These are phyloP conservation scores for Podaxis rugospora DNA, from an alignment of 768 basidiomycete species.

Conservation along the genomic window DNA sequence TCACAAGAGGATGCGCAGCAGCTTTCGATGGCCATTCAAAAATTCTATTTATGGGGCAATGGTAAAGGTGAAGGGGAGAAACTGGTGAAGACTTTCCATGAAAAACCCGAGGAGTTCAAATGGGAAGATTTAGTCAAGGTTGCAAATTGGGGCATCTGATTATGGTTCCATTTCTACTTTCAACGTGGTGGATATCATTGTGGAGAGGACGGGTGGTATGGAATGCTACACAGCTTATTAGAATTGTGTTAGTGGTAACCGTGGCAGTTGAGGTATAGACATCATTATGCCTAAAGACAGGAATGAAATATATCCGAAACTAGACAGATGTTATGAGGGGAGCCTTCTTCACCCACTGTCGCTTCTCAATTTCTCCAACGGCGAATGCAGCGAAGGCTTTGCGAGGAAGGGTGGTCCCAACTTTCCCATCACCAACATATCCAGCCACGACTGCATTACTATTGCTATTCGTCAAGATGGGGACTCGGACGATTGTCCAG, in stretches of 20 bases:
- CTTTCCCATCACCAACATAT: constrained; percentile 63
- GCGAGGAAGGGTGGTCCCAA: constrained; percentile 45
- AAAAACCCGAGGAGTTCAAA: constrained; percentile 70
- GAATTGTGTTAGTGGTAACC: not conserved
- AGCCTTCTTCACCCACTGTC: constrained; percentile 55
- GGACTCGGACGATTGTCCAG: constrained; percentile 72
- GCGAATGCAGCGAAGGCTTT: constrained; percentile 59
- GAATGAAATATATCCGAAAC: not conserved
- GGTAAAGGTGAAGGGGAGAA: constrained; percentile 23
- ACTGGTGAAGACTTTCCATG: constrained; percentile 70
- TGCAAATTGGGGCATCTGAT: constrained; percentile 26
- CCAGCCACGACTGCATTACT: constrained; percentile 49
- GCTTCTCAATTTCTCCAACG: constrained; percentile 49
- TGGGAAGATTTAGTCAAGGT: constrained; percentile 77
- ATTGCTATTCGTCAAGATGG: constrained; percentile 48
- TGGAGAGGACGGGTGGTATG: not conserved
- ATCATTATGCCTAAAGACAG: not conserved
- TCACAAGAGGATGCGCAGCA: constrained; percentile 81
- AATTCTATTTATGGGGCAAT: constrained; percentile 73
- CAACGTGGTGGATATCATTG: not conserved
- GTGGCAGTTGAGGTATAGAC: not conserved
- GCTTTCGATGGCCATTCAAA: constrained; percentile 75
- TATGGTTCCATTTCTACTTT: not conserved
- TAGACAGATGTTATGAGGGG: constrained; percentile 34
- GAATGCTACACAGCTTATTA: not conserved